Percentiles rank a stretch among this genome's conserved stretches.
Conservation (phyloP, 129 eudicot species). For the Chrysanthemum lavandulifolium region DNA sequence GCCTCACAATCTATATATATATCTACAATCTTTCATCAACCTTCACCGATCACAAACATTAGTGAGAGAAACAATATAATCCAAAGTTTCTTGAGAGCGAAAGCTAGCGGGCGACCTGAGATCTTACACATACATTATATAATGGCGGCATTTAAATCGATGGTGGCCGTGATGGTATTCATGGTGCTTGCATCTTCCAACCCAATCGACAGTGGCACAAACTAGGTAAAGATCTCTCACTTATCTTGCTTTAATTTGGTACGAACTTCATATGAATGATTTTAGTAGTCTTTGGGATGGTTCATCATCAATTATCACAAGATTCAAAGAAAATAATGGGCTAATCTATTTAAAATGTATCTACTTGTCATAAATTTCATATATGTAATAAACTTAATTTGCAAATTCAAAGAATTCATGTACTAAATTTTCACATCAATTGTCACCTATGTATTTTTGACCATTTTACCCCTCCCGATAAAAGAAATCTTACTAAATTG, state of each 20-base stretch:
- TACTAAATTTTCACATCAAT: no score
- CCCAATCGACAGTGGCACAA: constrained; percentile 40
- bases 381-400: no score
- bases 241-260: no score
- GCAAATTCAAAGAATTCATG: no score
- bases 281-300: background rate
- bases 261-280: no score
- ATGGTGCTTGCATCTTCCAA: constrained; percentile 28
- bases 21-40: background rate
- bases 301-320: no score
- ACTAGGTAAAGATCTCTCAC: constrained; percentile 31
- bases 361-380: no score
- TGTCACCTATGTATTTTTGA: no score
- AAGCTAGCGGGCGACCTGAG: constrained; percentile 38
- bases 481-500: no score
- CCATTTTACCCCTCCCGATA: no score
- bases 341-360: no score
- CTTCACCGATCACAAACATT: constrained; percentile 23
- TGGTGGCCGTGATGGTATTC: constrained; percentile 6
- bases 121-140: constrained; percentile 6
- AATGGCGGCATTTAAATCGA: constrained; percentile 23
- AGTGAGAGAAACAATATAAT: background rate
- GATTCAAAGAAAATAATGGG: no score
- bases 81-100: background rate
- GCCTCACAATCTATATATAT: constrained; percentile 3